Evolutionary conservation across 352 stramenopile species (phyloP), one percentile per base, ranked within the genome.

Genomic region (Globisporangium ultimum): DNA sequence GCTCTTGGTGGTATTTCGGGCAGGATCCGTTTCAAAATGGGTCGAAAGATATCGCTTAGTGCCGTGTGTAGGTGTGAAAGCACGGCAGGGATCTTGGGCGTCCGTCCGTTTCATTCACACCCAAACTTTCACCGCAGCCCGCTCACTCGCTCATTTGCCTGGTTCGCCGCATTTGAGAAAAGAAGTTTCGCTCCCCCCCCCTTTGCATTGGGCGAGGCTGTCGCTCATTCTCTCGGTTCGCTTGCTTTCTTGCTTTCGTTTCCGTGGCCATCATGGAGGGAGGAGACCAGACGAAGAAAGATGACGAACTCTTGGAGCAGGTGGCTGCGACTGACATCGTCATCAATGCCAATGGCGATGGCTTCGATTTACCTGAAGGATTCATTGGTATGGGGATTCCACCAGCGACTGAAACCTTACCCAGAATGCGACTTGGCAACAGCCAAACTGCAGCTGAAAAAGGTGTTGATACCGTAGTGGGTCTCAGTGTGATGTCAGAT

Each of bases 291-390:
- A 56, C 48, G 51, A 48, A 18, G 18, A 56, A 38, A 2, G 21
- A 60, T n/a, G 42, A 10, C n/a, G 53, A 52, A 10, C 21, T 60
- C 12, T 22, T 32, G n/a, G 42, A 60, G 18, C 54, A 53, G n/a
- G 54, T 60, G 42, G 43, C 32, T n/a, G 54, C 54, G 13, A 60
- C 54, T 13, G 54, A 53, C 54, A 53, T 60, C 22, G 43, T 53
- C 18, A 7, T 46, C 9, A 46, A 53, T 4, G 28, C 38, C 15
- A 60, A 60, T 13, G 54, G 28, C 13, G 32, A 20, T 11, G 54
- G 54, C 17, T 43, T 42, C 18, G 42, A 38, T 11, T 11, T 45
- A 17, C 45, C 24, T 21, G 11, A 41, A 28, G 32, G n/a, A 2
- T 14, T 24, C 17, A 22, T 43, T 15, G 11, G 22, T 9, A 21